Evolutionary conservation across 2,329 filamentous ascomycete species (phyloP), one percentile per base, ranked within the genome.

Genomic region (Lasiodiplodia sp.): DNA sequence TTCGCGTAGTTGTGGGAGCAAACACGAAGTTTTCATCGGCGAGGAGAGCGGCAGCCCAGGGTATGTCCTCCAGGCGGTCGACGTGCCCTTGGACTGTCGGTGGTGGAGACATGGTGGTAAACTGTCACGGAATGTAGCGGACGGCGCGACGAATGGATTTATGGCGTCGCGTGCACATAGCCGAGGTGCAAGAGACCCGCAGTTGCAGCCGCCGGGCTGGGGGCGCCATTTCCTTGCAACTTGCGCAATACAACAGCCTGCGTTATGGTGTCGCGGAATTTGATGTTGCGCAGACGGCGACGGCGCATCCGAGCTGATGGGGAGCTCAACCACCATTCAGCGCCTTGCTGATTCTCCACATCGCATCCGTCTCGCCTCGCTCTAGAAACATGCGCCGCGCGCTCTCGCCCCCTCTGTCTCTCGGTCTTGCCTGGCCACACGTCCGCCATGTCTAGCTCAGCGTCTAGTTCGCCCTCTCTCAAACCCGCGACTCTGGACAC

Each of bases 21-120:
- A 80, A 75, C 34, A 80, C 76, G 69, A 83, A 80, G 23, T 78
- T 75, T 0, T 82, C 78, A 25, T 81, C 77, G 4, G 76, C 72
- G 57, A 88, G 78, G 55, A 85, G 78, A 16, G 74, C 72, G 1
- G 79, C 78, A 69, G 82, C 86, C 86, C 86, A 88, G 14, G 85
- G 83, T 28, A 84, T 82, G 25, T 78, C 67, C 8, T 70, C 70
- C 40, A 81, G 69, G 44, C 70, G 74, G 12, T 28, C 53, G 53
- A 69, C 18, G 12, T 71, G 51, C 10, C 14, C 31, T 12, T 14
- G 28, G 11, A 23, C 21, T 12, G 21, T 18, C 12, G 40, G 18
- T 10, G 58, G 58, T 12, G 28, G 44, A 16, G 47, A 18, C 47
- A 52, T 64, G 47, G 11, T 16, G 23, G 47, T 21, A 14, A 23